These are phyloP conservation scores for Volvox carteri DNA, from an alignment of 163 green algal genomes.

Conservation along the genomic window DNA sequence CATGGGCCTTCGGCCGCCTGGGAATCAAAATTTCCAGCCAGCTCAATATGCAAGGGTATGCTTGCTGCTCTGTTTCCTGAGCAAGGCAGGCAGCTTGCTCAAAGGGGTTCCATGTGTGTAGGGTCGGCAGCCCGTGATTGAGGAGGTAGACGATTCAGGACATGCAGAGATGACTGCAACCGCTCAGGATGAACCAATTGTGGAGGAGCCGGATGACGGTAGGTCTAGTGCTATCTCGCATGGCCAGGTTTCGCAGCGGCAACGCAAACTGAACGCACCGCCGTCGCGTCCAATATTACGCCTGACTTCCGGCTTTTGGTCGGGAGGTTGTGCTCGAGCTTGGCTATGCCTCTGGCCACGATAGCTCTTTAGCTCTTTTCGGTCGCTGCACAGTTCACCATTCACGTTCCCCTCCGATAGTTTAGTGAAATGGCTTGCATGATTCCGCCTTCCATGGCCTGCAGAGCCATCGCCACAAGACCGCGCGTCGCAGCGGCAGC, in stretches of 20 bases:
- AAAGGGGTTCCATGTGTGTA: background rate
- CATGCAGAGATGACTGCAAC: background rate
- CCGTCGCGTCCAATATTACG: background rate
- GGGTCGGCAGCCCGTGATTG: slow-evolving; percentile 9
- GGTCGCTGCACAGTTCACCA: background rate
- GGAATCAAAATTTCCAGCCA: background rate
- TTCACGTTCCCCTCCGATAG: background rate
- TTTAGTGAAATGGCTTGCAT: background rate
- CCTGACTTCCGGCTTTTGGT: background rate
- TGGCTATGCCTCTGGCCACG: background rate
- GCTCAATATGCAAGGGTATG: background rate
- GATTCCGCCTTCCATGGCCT: background rate
- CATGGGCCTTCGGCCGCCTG: background rate
- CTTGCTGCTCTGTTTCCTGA: background rate
- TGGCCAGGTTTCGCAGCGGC: background rate
- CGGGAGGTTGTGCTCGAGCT: background rate
- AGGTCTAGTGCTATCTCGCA: background rate
- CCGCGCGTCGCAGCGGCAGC: slow-evolving; percentile 19
- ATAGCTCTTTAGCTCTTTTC: background rate
- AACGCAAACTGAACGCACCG: background rate
- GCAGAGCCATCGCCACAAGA: background rate
- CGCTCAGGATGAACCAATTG: background rate
- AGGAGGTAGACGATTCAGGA: slow-evolving; percentile 10
- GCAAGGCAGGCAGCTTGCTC: background rate
- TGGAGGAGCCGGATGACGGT: slow-evolving; percentile 45